Percentiles rank a stretch among this genome's conserved stretches.
These are phyloP conservation scores for Suhomyces bokatorum DNA, from an alignment of 1,139 yeast species.

Conservation along the genomic window DNA sequence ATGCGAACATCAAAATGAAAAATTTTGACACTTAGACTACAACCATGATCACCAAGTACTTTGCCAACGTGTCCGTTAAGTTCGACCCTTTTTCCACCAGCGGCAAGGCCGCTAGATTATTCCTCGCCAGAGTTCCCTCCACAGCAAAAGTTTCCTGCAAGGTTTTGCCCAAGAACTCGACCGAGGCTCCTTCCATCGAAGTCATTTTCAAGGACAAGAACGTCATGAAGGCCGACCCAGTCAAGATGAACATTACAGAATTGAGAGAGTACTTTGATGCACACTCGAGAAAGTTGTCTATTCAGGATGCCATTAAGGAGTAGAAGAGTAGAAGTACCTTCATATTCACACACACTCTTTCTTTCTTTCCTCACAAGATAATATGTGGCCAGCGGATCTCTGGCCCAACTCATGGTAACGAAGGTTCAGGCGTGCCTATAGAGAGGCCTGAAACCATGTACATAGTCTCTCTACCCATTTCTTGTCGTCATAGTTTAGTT, in stretches of 20 bases:
- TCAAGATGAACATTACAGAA: slow-evolving; percentile 51
- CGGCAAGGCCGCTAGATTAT: slow-evolving; percentile 79
- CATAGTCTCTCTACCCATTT: slow-evolving; percentile 1
- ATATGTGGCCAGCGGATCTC: neutral
- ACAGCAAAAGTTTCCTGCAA: slow-evolving; percentile 58
- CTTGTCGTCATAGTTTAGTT: slow-evolving; percentile 3
- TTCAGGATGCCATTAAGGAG: slow-evolving; percentile 58
- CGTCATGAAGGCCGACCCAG: slow-evolving; percentile 68
- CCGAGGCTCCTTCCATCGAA: slow-evolving; percentile 57
- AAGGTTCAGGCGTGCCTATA: neutral
- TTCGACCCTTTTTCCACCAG: slow-evolving; percentile 77
- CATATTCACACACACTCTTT: too few relatives aligned
- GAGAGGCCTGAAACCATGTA: slow-evolving; percentile 2
- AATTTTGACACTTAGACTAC: slow-evolving; percentile 1
- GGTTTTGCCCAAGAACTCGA: slow-evolving; percentile 47
- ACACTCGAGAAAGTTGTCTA: slow-evolving; percentile 68
- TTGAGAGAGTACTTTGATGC: slow-evolving; percentile 59
- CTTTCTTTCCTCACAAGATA: neutral
- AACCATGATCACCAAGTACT: slow-evolving; percentile 80
- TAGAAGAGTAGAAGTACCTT: slow-evolving; percentile 1
- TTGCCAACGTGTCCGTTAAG: slow-evolving; percentile 71
- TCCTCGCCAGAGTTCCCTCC: slow-evolving; percentile 80
- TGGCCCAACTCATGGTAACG: too few relatives aligned
- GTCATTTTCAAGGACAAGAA: slow-evolving; percentile 85
- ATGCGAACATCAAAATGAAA: slow-evolving; percentile 5